Base-by-base conservation (phyloP, 2,329 filamentous ascomycete species). In the Dothistroma pini region DNA sequence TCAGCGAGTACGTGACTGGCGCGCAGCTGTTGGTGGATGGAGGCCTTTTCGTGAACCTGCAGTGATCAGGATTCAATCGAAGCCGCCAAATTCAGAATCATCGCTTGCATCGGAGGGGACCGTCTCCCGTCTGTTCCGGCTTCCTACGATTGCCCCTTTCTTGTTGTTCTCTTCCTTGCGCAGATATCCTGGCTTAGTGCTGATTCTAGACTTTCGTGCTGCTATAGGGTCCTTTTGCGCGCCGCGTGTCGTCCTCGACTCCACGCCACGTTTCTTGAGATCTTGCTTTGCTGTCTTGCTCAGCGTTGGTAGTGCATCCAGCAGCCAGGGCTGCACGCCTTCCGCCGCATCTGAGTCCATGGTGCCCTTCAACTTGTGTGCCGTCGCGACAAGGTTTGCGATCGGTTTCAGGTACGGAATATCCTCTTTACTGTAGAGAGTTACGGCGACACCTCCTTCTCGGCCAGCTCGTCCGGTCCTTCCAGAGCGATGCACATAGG, bases 341-440 rank as follows among this genome's bases (percentile, higher is more conserved):
- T 78, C 81, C 12, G 47, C 21, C 21, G 52, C 49, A 2, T 80
- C 80, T 19, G 83, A 61, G 1, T 65, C 73, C 0, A 54, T 54
- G 10, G 61, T 53, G 2, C 64, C 65, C 5, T 81, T 78, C 70
- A 92, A 83, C 75, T 86, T 89, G 76, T 97, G 90, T 66, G 89
- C 92, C 22, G 86, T 85, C 0, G 89, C 85, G 65, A 99, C 96
- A 35, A 97, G 90, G 71, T 97, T 97, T 35, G 93, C 95, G 31
- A 99, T 90, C 65, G 87, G 90, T 79, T 93, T 96, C 60, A 99
- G 86, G 66, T 88, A 91, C 0, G 90, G 89, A 4, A 97, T 89
- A 71, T 99, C 95, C 63, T 97, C 95, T 74, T 95, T 91, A 0
- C 93, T 97, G 76, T 96, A 99, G 61, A 96, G 89, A 0, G 95